Base-by-base conservation (phyloP, 2,329 filamentous ascomycete genomes). In the Aspergillus latus region DNA sequence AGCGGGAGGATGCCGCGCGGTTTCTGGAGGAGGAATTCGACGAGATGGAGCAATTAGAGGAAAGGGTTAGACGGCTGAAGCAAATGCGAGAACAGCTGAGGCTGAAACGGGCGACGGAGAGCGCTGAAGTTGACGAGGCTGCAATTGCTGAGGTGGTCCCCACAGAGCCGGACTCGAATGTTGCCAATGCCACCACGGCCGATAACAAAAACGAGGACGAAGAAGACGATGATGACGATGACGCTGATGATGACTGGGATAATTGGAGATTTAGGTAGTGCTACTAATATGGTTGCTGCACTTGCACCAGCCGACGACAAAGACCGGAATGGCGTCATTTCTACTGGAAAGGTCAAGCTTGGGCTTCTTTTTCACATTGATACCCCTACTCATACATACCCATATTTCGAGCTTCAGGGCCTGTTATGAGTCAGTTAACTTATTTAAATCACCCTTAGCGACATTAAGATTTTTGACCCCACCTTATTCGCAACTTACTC, bases 21-120 rank as follows among this genome's bases (percentile, higher is more conserved):
- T 85, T 87, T 30, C 74, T 92, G 55, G 88, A 91, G 72, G 84
- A 87, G 40, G 90, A 93, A 71, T 88, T 93, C 62, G 89, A 91
- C 56, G 87, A 92, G 68, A 93, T 93, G 89, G 87, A 89, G 68
- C 84, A 86, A 67, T 80, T 93, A 45, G 90, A 93, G 71, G 83
- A 84, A 50, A 82, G 89, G 5, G 87, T 93, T 10, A 79, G 80
- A 57, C 81, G 79, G 59, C 72, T 93, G 52, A 88, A 89, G 68
- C 85, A 89, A 67, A 85, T 84, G 70, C 79, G 89, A 46, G 89
- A 92, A 67, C 84, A 85, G 53, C 69, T 92, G 59, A 79, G 84
- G 65, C 76, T 64, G 65, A 78, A 60, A 60, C 70, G 66, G 48
- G 60, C 63, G 34, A 56, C 59, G 26, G 68, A 63, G 53, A 67